Evolutionary conservation across 345 rosid genomes (phyloP).

Genomic region (Acer yangbiense): DNA sequence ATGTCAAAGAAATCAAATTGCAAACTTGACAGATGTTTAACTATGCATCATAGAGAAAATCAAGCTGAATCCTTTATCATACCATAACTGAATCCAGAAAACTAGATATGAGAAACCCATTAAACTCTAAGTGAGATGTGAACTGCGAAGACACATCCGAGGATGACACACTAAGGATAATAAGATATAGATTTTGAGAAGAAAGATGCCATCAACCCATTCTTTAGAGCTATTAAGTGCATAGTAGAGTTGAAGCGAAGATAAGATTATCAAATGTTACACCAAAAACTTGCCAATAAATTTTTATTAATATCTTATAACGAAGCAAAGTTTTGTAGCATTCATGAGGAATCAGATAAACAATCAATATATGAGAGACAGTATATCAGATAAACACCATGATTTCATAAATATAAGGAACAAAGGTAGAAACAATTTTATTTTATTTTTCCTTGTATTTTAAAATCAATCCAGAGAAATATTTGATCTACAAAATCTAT

Average conservation of each 20-base stretch:
- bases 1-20: not conserved
- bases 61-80: not conserved
- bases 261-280: too few relatives aligned
- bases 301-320: not conserved
- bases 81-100: not conserved
- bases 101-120: not conserved
- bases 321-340: not conserved
- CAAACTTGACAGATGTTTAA: not conserved
- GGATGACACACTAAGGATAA: not conserved
- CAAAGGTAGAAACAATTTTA: not conserved
- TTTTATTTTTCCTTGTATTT: not conserved
- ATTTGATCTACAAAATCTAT: not conserved
- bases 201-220: not conserved
- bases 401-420: not conserved
- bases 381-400: too few relatives aligned
- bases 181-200: not conserved
- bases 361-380: not conserved
- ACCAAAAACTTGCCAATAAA: too few relatives aligned
- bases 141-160: not conserved
- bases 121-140: not conserved
- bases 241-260: not conserved
- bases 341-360: not conserved
- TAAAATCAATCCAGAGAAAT: not conserved
- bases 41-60: not conserved
- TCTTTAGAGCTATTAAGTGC: not conserved